phyloP scores from a whole-genome alignment of 306 rosid genomes.

The Alnus glutinosa region DNA sequence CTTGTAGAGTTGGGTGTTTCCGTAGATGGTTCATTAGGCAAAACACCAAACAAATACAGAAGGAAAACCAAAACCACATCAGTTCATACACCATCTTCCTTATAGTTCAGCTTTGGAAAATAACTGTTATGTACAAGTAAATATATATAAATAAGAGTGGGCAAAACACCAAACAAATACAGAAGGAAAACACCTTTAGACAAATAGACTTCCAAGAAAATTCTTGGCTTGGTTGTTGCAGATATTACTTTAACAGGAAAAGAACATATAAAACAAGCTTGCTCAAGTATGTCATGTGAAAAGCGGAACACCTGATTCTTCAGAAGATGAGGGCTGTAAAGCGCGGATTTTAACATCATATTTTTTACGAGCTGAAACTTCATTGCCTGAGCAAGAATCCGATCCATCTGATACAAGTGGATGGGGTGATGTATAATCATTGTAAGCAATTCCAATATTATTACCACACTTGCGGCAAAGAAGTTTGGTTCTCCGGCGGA shows the following conservation, averaged over 20 bases:
- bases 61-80: slow-evolving; percentile 6
- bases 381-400: slow-evolving; percentile 44
- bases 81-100: slow-evolving; percentile 25
- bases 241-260: slow-evolving; percentile 11
- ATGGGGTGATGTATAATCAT: slow-evolving; percentile 39
- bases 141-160: background rate
- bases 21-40: too few relatives aligned
- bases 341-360: slow-evolving; percentile 74
- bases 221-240: background rate
- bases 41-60: too few relatives aligned
- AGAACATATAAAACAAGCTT: slow-evolving; percentile 17
- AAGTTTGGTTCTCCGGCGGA: slow-evolving; percentile 71
- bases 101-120: background rate
- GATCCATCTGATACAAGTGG: slow-evolving; percentile 44
- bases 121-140: slow-evolving; percentile 27
- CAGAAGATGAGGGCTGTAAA: slow-evolving; percentile 77
- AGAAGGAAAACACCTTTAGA: slow-evolving; percentile 14
- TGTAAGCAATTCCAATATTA: slow-evolving; percentile 61
- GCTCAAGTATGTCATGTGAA: slow-evolving; percentile 29
- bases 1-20: too few relatives aligned
- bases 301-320: slow-evolving; percentile 38
- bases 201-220: slow-evolving; percentile 13
- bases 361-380: slow-evolving; percentile 40
- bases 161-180: slow-evolving; percentile 27
- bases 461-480: slow-evolving; percentile 88